Evolutionary conservation across 2,329 filamentous ascomycete species (phyloP).

Genomic region (Plenodomus lindquistii): DNA sequence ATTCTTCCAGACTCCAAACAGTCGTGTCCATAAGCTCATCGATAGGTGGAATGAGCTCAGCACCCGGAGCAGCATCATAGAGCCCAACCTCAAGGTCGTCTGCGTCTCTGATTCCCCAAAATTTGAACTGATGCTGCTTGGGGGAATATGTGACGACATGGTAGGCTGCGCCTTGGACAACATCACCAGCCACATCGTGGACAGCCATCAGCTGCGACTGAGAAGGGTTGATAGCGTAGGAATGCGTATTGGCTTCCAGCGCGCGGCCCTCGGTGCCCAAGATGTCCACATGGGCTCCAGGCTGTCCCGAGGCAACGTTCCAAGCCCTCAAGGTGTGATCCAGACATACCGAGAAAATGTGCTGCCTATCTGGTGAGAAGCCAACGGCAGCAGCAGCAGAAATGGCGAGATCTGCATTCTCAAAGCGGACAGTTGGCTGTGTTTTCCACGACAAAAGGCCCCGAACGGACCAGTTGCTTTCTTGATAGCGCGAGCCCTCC

Average conservation of each 20-base stretch:
- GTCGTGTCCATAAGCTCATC: conserved; percentile 55
- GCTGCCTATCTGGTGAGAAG: conserved; percentile 54
- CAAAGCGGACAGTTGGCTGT: conserved; percentile 65
- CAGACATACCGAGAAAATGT: conserved; percentile 78
- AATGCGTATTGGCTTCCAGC: conserved; percentile 66
- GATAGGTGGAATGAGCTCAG: conserved; percentile 65
- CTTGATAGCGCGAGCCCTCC: conserved; percentile 74
- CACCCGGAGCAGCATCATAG: conserved; percentile 70
- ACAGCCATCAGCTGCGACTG: conserved; percentile 78
- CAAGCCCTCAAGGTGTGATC: conserved; percentile 89
- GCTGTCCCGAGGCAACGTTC: conserved; percentile 80
- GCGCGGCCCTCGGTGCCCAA: conserved; percentile 63
- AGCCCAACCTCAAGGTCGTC: conserved; percentile 63
- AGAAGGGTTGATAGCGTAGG: conserved; percentile 77
- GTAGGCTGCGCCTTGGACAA: conserved; percentile 54
- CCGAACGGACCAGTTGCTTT: conserved; percentile 67
- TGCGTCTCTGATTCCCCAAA: conserved; percentile 76
- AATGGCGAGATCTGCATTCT: conserved; percentile 64
- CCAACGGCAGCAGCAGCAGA: conserved; percentile 66
- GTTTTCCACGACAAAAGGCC: conserved; percentile 70
- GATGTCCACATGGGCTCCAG: conserved; percentile 77
- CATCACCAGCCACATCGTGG: conserved; percentile 59
- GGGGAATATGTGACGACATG: conserved; percentile 84
- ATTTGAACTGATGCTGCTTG: conserved; percentile 89
- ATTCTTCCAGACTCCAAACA: conserved; percentile 57